Evolutionary conservation across 2,329 filamentous ascomycete species (phyloP), one percentile per base, ranked within the genome.

Genomic region (Trichoderma harzianum): DNA sequence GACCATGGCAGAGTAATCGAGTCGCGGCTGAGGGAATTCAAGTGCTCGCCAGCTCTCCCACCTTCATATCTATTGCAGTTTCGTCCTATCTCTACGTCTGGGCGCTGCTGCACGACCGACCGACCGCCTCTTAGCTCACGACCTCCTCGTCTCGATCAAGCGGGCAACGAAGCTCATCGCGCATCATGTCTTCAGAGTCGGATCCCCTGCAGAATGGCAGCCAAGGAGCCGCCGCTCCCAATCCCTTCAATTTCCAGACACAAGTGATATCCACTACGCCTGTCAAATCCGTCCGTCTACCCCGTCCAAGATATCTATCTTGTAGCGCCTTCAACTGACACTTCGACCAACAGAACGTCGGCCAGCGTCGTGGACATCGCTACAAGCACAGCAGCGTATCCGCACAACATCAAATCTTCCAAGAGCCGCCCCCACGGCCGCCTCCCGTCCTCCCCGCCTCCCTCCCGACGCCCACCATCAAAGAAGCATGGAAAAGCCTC

Each of bases 361-460:
- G 95, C 74, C 93, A 97, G 82, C 90, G 96, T 75, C 92, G 95
- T 73, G 96, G 96, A 74, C 96, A 99, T 84, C 94, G 96, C 80
- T 99, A 99, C 87, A 97, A 98, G 80, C 95, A 98, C 84, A 97
- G 93, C 80, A 97, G 93, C 80, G 92, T 99, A 71, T 97, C 93
- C 24, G 84, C 89, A 8, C 89, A 91, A 77, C 95, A 98, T 80
- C 95, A 98, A 81, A 97, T 98, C 81, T 97, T 98, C 82, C 93
- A 97, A 76, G 94, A 98, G 80, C 96, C 96, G 7, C 91, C 94
- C 0, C 92, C 90, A 5, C 89, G 95, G 68, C 92, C 95, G 1
- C 95, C 96, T 5, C 89, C 97, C 28, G 92, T 95, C 47, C 89
- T 99, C 0, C 96, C 96, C 1, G 94, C 95, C 70, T 97, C 95